These are phyloP conservation scores for Taiozyma sp. DNA, from an alignment of 1,139 yeast genomes.

Conservation along the genomic window DNA sequence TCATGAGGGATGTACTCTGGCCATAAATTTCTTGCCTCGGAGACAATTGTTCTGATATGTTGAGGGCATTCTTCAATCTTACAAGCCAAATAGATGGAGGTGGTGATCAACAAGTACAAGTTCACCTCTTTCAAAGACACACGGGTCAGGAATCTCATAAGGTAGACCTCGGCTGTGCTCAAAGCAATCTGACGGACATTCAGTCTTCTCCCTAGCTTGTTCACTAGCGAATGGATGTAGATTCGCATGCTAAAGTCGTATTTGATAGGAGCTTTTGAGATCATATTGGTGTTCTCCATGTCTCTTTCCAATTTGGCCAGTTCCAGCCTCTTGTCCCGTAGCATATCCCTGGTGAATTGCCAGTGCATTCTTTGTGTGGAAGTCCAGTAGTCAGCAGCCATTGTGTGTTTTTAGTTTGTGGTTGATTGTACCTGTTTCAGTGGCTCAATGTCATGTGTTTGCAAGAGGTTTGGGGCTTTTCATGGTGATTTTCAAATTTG, in stretches of 20 bases:
- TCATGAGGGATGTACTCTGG: constrained; percentile 94
- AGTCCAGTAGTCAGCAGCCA: constrained; percentile 67
- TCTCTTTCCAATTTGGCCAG: constrained; percentile 31
- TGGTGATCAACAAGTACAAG: constrained; percentile 72
- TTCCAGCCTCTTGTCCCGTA: constrained; percentile 36
- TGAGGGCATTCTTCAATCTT: constrained; percentile 95
- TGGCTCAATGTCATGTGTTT: not conserved
- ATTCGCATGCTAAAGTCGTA: constrained; percentile 65
- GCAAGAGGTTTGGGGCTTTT: not conserved
- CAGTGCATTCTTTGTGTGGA: constrained; percentile 61
- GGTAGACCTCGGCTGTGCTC: constrained; percentile 85
- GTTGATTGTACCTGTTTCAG: not conserved
- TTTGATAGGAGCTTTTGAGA: constrained; percentile 36
- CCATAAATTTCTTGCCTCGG: constrained; percentile 89
- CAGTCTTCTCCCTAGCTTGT: constrained; percentile 73
- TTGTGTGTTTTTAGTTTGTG: constrained; percentile 13
- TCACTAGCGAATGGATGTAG: constrained; percentile 62
- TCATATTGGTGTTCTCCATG: constrained; percentile 35
- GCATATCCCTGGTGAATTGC: constrained; percentile 50
- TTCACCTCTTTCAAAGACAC: constrained; percentile 81
- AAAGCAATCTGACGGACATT: constrained; percentile 77
- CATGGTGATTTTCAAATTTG: no score
- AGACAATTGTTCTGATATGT: constrained; percentile 77
- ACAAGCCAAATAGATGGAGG: constrained; percentile 86
- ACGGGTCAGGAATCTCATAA: constrained; percentile 66